Percentiles rank a stretch among this genome's conserved stretches.
These are phyloP conservation scores for Hericium alpestre DNA, from an alignment of 768 basidiomycete genomes.

Conservation along the genomic window DNA sequence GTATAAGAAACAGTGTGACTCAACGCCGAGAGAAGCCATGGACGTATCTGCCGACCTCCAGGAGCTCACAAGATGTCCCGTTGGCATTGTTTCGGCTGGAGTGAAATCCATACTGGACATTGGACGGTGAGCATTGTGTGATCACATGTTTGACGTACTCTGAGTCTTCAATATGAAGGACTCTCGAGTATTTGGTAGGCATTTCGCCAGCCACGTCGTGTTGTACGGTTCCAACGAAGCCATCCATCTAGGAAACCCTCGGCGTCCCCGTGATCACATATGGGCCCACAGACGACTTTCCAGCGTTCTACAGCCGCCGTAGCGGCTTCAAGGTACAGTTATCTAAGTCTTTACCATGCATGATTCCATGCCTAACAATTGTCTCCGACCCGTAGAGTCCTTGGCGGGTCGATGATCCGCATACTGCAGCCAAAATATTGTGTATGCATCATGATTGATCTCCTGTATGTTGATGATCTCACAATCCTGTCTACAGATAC, in stretches of 20 bases:
- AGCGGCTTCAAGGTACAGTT: slow-evolving; percentile 66
- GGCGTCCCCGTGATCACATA: slow-evolving; percentile 87
- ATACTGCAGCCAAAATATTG: slow-evolving; percentile 62
- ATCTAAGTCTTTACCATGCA: not conserved
- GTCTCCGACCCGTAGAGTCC: slow-evolving; percentile 44
- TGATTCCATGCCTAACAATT: not conserved
- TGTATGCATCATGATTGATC: slow-evolving; percentile 31
- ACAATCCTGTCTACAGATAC: slow-evolving; percentile 36
- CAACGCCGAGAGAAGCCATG: slow-evolving; percentile 48
- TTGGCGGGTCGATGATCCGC: slow-evolving; percentile 59
- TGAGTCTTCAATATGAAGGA: slow-evolving; percentile 30
- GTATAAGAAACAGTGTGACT: not conserved
- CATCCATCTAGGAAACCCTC: slow-evolving; percentile 69
- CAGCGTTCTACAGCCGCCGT: slow-evolving; percentile 82
- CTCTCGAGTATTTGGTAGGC: slow-evolving; percentile 67
- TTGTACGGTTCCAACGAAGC: not conserved
- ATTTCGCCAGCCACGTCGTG: not conserved
- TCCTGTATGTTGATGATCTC: not conserved
- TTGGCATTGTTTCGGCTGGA: slow-evolving; percentile 87
- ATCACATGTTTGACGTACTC: not conserved
- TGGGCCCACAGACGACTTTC: slow-evolving; percentile 68
- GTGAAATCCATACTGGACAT: slow-evolving; percentile 95
- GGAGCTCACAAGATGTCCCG: slow-evolving; percentile 80
- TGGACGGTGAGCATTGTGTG: slow-evolving; percentile 38
- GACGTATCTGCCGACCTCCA: slow-evolving; percentile 92